Evolutionary conservation across 164 flowering plant species (phyloP).

Genomic region (Warburgia ugandensis): DNA sequence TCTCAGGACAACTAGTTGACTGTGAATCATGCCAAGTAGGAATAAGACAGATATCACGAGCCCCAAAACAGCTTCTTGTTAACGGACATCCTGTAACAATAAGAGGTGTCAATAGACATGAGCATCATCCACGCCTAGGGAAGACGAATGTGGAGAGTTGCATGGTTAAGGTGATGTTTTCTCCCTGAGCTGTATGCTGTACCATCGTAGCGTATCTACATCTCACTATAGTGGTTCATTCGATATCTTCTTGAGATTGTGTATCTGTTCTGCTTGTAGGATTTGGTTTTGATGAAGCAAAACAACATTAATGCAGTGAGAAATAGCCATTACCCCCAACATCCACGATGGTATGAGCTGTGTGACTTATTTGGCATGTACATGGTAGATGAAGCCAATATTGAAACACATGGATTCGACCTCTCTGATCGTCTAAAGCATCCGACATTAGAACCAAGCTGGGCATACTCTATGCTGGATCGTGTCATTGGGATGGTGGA

Average conservation of each 20-base stretch:
- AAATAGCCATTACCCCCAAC: conserved; percentile 98
- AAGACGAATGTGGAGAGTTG: conserved; percentile 91
- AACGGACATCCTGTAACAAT: conserved; percentile 79
- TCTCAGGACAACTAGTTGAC: conserved; percentile 62
- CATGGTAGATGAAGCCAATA: conserved; percentile 98
- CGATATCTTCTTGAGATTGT: not conserved
- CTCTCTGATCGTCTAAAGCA: conserved; percentile 48
- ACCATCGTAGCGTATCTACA: not conserved
- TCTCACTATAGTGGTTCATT: not conserved
- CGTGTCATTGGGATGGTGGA: conserved; percentile 98
- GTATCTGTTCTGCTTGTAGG: conserved; percentile 38
- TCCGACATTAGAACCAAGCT: conserved; percentile 70
- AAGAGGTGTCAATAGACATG: conserved; percentile 95
- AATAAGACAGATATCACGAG: conserved; percentile 62
- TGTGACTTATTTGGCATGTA: conserved; percentile 94
- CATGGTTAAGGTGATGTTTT: conserved; percentile 71
- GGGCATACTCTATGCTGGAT: conserved; percentile 88
- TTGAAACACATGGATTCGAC: conserved; percentile 94
- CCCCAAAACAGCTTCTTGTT: conserved; percentile 80
- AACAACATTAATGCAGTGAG: conserved; percentile 93
- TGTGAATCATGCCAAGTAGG: conserved; percentile 96
- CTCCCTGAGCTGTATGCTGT: not conserved
- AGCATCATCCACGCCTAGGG: conserved; percentile 94
- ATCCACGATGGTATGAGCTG: conserved; percentile 94
- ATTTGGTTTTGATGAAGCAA: conserved; percentile 90